A percentile compares a stretch with the other conserved stretches of the same genome.
These are phyloP conservation scores for Nakazawaea molendinolei DNA, from an alignment of 805 yeast species.

Conservation along the genomic window DNA sequence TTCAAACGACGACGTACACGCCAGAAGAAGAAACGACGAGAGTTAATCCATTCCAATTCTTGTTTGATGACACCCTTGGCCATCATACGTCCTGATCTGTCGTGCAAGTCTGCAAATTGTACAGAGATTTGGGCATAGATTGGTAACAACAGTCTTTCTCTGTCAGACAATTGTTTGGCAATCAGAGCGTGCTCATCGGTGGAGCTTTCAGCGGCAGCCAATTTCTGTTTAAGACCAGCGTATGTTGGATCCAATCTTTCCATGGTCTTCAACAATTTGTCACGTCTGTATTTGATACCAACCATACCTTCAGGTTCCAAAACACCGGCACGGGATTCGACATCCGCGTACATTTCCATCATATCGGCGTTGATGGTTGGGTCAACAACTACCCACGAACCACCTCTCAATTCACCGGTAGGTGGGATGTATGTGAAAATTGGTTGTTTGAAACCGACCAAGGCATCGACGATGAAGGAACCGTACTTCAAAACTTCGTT, in stretches of 20 bases:
- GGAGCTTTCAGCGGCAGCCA: conserved; percentile 44
- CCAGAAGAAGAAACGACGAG: conserved; percentile 99
- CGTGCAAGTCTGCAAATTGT: conserved; percentile 97
- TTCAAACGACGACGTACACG: conserved; percentile 91
- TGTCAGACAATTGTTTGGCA: conserved; percentile 59
- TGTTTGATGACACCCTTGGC: conserved; percentile 88
- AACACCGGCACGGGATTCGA: conserved; percentile 94
- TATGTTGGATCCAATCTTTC: conserved; percentile 77
- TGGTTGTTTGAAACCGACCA: conserved; percentile 94
- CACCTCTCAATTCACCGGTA: conserved; percentile 97
- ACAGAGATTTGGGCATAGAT: conserved; percentile 87
- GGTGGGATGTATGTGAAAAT: conserved; percentile 97
- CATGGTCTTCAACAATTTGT: conserved; percentile 87
- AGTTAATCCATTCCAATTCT: conserved; percentile 76
- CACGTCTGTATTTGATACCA: conserved; percentile 95
- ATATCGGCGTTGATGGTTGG: conserved; percentile 93
- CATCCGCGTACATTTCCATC: conserved; percentile 99
- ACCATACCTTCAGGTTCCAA: conserved; percentile 99
- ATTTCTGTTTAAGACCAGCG: conserved; percentile 55
- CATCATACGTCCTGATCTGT: conserved; percentile 94
- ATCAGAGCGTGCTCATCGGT: conserved; percentile 62
- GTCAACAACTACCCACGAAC: conserved; percentile 99
- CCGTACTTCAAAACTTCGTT: conserved; percentile 97
- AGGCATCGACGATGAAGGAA: conserved; percentile 93
- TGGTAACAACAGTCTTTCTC: conserved; percentile 79